These are phyloP conservation scores for Neurospora sp. DNA, from an alignment of 495 filamentous ascomycete species.

Conservation along the genomic window DNA sequence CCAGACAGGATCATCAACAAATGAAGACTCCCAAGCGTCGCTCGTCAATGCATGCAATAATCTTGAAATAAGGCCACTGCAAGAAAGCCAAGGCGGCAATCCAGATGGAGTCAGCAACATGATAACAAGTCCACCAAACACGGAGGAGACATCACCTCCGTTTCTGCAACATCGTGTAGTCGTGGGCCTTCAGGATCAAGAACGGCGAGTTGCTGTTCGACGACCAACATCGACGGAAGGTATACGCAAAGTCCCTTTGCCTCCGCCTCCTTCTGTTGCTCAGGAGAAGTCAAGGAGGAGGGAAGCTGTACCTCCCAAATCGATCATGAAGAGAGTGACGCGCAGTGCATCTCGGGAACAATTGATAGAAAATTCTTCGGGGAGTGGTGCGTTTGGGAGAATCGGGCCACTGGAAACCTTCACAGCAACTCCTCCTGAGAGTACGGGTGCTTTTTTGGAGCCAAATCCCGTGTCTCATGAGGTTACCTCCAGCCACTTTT, in stretches of 20 bases:
- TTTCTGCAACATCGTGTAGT: not conserved
- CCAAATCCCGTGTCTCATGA: not conserved
- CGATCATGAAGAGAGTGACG: conserved; percentile 29
- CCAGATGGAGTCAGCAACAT: not conserved
- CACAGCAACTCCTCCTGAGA: not conserved
- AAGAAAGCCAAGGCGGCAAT: not conserved
- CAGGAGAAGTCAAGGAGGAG: conserved; percentile 31
- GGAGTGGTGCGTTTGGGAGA: conserved; percentile 3
- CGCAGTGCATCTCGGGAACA: conserved; percentile 3
- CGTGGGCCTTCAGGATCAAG: not conserved
- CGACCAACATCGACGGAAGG: conserved; percentile 23
- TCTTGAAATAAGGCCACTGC: not conserved
- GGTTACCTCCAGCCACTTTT: not conserved
- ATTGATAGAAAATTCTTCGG: not conserved
- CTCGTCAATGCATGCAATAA: not conserved
- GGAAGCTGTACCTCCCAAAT: conserved; percentile 16
- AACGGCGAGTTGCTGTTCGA: conserved; percentile 28
- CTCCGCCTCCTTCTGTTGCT: conserved; percentile 21
- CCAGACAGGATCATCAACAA: not conserved
- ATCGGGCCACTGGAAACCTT: not conserved
- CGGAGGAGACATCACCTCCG: not conserved
- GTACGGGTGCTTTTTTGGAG: not conserved
- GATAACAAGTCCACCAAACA: not conserved
- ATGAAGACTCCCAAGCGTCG: not conserved
- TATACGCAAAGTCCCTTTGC: not conserved